A percentile compares a stretch with the other conserved stretches of the same genome.
Evolutionary conservation across 148 eudicot species (phyloP).

Genomic region (Rhododendron molle): DNA sequence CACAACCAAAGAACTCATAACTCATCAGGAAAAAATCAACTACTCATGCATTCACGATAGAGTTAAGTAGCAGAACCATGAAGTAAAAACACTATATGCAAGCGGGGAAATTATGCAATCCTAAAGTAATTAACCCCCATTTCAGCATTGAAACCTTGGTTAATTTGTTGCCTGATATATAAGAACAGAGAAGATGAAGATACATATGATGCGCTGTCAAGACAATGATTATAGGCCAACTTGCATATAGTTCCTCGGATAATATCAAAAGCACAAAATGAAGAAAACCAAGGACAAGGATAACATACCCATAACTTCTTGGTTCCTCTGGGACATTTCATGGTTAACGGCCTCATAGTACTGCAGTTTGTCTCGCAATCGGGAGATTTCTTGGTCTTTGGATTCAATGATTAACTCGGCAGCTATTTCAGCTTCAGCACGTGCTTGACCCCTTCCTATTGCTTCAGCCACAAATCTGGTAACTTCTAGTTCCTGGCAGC

Average conservation of each 20-base stretch:
- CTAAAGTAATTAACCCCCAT: neutral
- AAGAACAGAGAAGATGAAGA: neutral
- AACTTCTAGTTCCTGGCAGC: conserved; percentile 36
- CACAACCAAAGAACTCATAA: neutral
- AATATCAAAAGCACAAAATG: neutral
- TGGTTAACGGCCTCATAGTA: conserved; percentile 50
- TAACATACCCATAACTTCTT: conserved; percentile 43
- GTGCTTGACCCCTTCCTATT: conserved; percentile 39
- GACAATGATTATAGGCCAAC: neutral
- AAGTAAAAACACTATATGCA: neutral
- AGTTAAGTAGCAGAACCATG: neutral
- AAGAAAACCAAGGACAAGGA: neutral
- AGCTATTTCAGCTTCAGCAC: conserved; percentile 45
- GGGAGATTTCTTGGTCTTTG: conserved; percentile 47
- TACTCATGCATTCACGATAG: neutral
- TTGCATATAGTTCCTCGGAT: neutral
- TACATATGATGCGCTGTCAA: neutral
- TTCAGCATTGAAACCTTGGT: neutral
- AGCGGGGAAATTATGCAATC: neutral
- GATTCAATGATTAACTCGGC: conserved; percentile 32
- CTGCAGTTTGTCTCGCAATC: conserved; percentile 40
- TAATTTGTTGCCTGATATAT: neutral
- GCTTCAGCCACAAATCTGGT: conserved; percentile 46
- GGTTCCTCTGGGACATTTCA: conserved; percentile 54
- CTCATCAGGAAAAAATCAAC: neutral